Percentiles rank a stretch among this genome's conserved stretches.
These are phyloP conservation scores for Trichoderma afroharzianum DNA, from an alignment of 2,329 filamentous ascomycete genomes.

Conservation along the genomic window DNA sequence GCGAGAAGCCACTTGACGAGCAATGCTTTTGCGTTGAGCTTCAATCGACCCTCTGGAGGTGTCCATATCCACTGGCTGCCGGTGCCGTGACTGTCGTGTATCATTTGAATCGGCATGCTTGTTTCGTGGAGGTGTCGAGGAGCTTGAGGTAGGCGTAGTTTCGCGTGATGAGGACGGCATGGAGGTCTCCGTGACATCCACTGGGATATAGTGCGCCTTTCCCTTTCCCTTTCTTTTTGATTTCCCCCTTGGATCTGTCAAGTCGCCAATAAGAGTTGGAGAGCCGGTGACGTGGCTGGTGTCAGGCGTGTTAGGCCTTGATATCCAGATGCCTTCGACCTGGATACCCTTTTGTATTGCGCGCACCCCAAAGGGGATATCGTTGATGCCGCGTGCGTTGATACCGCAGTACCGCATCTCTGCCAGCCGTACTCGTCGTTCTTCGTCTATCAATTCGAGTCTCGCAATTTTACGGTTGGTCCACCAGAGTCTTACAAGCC, in stretches of 20 bases:
- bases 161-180: neutral
- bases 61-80: neutral
- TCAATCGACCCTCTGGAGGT: neutral
- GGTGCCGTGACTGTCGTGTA: neutral
- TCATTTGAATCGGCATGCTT: neutral
- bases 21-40: neutral
- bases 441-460: conserved; percentile 62
- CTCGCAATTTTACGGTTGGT: conserved; percentile 53
- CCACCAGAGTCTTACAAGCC: conserved; percentile 64
- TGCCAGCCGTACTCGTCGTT: conserved; percentile 53
- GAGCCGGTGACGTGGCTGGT: conserved; percentile 24
- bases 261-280: conserved; percentile 24
- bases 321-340: conserved; percentile 81
- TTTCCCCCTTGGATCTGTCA: conserved; percentile 19
- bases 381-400: conserved; percentile 38
- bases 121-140: neutral
- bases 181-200: neutral
- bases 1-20: conserved; percentile 4
- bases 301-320: conserved; percentile 44
- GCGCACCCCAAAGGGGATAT: conserved; percentile 81
- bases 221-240: conserved; percentile 23
- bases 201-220: conserved; percentile 8
- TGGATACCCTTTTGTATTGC: conserved; percentile 80
- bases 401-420: conserved; percentile 56
- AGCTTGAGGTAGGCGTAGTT: neutral